These are phyloP conservation scores for Polymyxa betae DNA, from an alignment of 208 protist species.

Conservation along the genomic window DNA sequence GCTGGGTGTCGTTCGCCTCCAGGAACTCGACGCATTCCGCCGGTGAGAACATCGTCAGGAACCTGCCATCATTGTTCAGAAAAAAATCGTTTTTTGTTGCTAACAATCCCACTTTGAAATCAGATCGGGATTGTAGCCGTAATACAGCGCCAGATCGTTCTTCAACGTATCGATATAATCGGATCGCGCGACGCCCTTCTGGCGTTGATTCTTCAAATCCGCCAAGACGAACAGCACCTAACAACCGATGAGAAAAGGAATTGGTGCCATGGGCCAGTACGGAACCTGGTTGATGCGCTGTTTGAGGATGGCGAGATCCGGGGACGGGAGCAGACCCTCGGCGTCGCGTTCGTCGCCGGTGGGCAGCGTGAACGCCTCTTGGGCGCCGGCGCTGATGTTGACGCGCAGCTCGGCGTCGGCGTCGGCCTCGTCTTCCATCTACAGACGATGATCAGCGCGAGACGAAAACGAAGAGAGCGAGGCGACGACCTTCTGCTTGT, in stretches of 20 bases:
- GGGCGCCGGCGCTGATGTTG: conserved; percentile 53
- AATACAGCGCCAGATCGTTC: conserved; percentile 78
- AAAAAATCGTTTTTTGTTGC: not conserved
- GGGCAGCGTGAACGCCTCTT: conserved; percentile 63
- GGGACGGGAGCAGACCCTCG: not conserved
- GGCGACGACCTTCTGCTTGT: not conserved
- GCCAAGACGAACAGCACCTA: conserved; percentile 90
- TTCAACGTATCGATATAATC: conserved; percentile 89
- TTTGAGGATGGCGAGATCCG: conserved; percentile 70
- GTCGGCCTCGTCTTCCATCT: not conserved
- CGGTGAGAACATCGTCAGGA: conserved; percentile 89
- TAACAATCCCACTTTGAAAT: not conserved
- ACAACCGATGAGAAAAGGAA: conserved; percentile 54
- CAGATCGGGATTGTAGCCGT: conserved; percentile 13
- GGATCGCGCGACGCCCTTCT: conserved; percentile 78
- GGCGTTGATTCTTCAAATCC: conserved; percentile 75
- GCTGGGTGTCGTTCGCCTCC: conserved; percentile 92
- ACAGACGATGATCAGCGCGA: not conserved
- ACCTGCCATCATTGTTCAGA: conserved; percentile 86
- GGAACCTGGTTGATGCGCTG: conserved; percentile 82
- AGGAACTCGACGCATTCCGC: conserved; percentile 85
- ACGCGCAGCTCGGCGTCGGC: conserved; percentile 57
- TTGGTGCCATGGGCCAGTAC: conserved; percentile 40
- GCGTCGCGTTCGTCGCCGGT: conserved; percentile 60
- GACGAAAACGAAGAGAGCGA: not conserved